Base-by-base conservation (phyloP, 2,329 filamentous ascomycete genomes). In the Trichoderma pleuroti region DNA sequence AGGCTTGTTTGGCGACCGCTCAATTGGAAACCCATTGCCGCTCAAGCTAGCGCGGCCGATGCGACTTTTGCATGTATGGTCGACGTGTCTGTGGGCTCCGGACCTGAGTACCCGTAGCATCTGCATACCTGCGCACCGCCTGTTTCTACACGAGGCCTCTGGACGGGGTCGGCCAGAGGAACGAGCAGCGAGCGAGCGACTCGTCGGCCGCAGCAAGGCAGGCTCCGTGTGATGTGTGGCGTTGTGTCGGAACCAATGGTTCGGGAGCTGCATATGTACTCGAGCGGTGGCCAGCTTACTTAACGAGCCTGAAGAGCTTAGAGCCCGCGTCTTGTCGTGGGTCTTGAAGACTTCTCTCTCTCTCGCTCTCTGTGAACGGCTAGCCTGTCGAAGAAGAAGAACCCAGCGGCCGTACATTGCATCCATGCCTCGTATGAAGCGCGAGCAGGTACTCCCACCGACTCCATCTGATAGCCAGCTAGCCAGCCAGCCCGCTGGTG, bases 21-120 rank as follows among this genome's bases (percentile, higher is more conserved):
- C 66, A 68, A 71, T 70, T 73, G 73, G 72, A 70, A 73, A 61
- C 70, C 42, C 73, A 59, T 70, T 71, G 70, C 72, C 73, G 70
- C 70, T 72, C 72, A 32, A 46, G 42, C 69, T 71, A 71, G 69
- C 59, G 69, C 65, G 46, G 56, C 62, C 64, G 57, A 71, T 71
- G 63, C 63, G 57, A 71, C 69, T 71, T 66, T 68, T 68, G 65
- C 65, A 68, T 70, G 68, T 57, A 62, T 71, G 42, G 62, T 68
- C 65, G 65, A 70, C 72, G 68, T 74, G 71, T 67, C 63, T 71
- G 60, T 68, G 68, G 61, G 65, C 66, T 67, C 70, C 56, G 28
- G 54, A 56, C 63, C 62, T 68, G 52, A 61, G 56, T 60, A 28
- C 39, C 39, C 64, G 52, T 57, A 67, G 39, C 36, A 26, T 59